Evolutionary conservation across 176 grass and related monocot species (phyloP).

Genomic region (Puya raimondii): DNA sequence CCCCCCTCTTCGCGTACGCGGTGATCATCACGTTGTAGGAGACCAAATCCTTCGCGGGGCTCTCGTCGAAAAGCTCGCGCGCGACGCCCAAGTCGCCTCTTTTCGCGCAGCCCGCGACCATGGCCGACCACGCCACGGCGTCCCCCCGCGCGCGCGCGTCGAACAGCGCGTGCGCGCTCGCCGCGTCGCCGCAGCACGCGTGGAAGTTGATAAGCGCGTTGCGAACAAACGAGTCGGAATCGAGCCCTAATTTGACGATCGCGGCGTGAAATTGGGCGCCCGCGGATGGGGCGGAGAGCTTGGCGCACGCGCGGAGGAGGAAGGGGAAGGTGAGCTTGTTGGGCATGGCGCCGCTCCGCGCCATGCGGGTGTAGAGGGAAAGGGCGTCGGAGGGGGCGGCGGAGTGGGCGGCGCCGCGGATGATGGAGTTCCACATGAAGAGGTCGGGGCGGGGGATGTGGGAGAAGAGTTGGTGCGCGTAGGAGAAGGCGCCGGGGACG

Average conservation of each 20-base stretch:
- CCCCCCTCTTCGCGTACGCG: constrained; percentile 44
- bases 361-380: constrained; percentile 43
- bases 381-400: constrained; percentile 44
- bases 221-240: constrained; percentile 49
- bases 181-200: constrained; percentile 55
- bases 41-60: constrained; percentile 55
- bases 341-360: constrained; percentile 30
- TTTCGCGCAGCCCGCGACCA: constrained; percentile 54
- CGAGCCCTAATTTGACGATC: constrained; percentile 41
- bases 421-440: constrained; percentile 93
- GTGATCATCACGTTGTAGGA: constrained; percentile 95
- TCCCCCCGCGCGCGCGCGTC: constrained; percentile 37
- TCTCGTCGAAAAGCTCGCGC: constrained; percentile 60
- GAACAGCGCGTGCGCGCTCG: constrained; percentile 42
- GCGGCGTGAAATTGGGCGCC: constrained; percentile 60
- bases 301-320: constrained; percentile 71
- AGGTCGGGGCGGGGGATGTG: constrained; percentile 56
- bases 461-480: constrained; percentile 72
- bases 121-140: constrained; percentile 61
- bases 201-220: constrained; percentile 87
- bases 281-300: constrained; percentile 29
- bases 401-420: constrained; percentile 53
- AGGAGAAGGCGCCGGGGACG: constrained; percentile 34
- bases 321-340: constrained; percentile 80
- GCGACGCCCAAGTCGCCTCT: constrained; percentile 56